A percentile compares a stretch with the other conserved stretches of the same genome.
Evolutionary conservation across 768 basidiomycete genomes (phyloP).

Genomic region (Neoboletus brunneissimus): DNA sequence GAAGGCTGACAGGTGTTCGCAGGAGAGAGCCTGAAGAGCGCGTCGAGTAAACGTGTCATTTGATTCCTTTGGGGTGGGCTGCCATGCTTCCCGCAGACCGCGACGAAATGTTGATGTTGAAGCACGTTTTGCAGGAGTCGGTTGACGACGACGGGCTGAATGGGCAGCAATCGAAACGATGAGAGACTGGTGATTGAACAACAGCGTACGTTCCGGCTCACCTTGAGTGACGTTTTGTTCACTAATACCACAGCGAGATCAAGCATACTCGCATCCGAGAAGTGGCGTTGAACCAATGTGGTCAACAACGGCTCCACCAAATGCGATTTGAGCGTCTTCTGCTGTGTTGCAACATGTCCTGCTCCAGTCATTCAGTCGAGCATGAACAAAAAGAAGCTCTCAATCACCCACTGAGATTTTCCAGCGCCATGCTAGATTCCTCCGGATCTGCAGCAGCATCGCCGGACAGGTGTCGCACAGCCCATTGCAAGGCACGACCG

Average conservation of each 20-base stretch:
- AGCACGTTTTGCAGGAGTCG: constrained; percentile 72
- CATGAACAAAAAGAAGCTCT: not conserved
- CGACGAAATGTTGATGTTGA: constrained; percentile 64
- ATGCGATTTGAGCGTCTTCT: constrained; percentile 43
- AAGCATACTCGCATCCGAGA: constrained; percentile 43
- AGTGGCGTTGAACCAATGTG: constrained; percentile 57
- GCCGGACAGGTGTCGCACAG: constrained; percentile 44
- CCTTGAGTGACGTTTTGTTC: constrained; percentile 57
- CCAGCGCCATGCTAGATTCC: constrained; percentile 23
- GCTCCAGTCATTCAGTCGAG: not conserved
- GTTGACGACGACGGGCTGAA: constrained; percentile 67
- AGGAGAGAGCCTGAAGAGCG: constrained; percentile 74
- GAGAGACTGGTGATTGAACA: not conserved
- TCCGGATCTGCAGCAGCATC: constrained; percentile 27
- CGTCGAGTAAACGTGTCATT: constrained; percentile 55
- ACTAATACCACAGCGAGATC: constrained; percentile 44
- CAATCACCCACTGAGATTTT: constrained; percentile 38
- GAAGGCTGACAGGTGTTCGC: constrained; percentile 81
- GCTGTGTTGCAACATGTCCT: constrained; percentile 16
- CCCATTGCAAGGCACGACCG: constrained; percentile 52
- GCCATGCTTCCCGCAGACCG: constrained; percentile 34
- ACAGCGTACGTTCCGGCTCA: constrained; percentile 25
- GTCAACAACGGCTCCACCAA: constrained; percentile 71
- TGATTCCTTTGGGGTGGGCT: constrained; percentile 38
- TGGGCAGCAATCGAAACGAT: not conserved